phyloP scores from a whole-genome alignment of 2,329 filamentous ascomycete species.

The Didymellaceae sp. region DNA sequence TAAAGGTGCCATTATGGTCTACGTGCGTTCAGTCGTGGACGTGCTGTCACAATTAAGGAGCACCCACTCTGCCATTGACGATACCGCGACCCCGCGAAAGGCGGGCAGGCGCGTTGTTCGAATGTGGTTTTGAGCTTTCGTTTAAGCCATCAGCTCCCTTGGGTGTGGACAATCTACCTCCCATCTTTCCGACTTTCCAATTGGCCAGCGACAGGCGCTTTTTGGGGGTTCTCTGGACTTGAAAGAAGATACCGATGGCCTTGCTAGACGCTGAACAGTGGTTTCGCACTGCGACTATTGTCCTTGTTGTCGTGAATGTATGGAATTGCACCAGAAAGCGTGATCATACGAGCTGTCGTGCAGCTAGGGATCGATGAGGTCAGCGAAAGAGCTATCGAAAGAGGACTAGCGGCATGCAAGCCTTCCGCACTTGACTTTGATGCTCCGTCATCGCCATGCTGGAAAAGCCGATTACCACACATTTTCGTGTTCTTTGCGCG shows the following conservation, averaged over 20 bases:
- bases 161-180: conserved; percentile 55
- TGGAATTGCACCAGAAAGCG: conserved; percentile 4
- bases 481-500: conserved; percentile 12
- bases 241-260: too few species aligned
- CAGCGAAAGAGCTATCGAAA: conserved; percentile 25
- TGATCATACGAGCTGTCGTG: conserved; percentile 17
- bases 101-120: conserved; percentile 40
- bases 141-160: conserved; percentile 51
- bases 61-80: conserved; percentile 45
- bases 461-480: conserved; percentile 16
- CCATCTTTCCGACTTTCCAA: conserved; percentile 44
- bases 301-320: background rate
- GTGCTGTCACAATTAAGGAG: background rate
- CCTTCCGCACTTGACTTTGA: conserved; percentile 13
- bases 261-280: too few species aligned
- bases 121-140: conserved; percentile 49
- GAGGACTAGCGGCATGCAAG: conserved; percentile 24
- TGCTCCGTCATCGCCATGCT: conserved; percentile 29
- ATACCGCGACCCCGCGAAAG: conserved; percentile 40
- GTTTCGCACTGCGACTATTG: background rate
- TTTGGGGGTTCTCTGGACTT: too few species aligned
- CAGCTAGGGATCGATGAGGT: conserved; percentile 32
- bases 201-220: background rate
- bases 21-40: background rate
- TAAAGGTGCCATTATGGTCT: conserved; percentile 65